These are phyloP conservation scores for Fistulinella prunicolor DNA, from an alignment of 768 basidiomycete genomes.

Conservation along the genomic window DNA sequence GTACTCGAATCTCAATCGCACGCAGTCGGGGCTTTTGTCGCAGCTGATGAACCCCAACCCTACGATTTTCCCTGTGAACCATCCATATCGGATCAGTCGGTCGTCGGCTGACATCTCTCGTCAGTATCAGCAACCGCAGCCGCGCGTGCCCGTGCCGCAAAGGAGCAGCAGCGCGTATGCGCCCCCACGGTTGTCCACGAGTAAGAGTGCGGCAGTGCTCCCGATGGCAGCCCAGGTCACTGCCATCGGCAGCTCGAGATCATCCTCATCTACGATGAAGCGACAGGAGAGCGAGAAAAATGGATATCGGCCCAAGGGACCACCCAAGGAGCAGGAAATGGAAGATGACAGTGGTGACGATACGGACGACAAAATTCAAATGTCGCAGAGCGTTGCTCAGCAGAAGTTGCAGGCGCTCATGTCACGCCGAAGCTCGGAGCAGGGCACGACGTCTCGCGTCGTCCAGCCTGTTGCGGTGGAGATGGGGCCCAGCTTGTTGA, in stretches of 20 bases:
- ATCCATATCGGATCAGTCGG: conserved; percentile 55
- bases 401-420: conserved; percentile 60
- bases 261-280: conserved; percentile 20
- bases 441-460: conserved; percentile 17
- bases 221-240: conserved; percentile 55
- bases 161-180: conserved; percentile 29
- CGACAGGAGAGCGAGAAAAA: conserved; percentile 30
- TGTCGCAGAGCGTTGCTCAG: conserved; percentile 69
- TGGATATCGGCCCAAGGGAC: conserved; percentile 62
- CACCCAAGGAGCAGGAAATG: conserved; percentile 62
- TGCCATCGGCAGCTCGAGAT: conserved; percentile 32
- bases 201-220: conserved; percentile 57
- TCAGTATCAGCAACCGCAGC: conserved; percentile 23
- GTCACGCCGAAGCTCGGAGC: conserved; percentile 41
- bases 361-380: conserved; percentile 47
- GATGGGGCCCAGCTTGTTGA: conserved; percentile 20
- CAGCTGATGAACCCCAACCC: conserved; percentile 74
- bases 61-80: conserved; percentile 51
- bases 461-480: conserved; percentile 18
- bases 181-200: conserved; percentile 41
- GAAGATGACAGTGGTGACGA: conserved; percentile 61
- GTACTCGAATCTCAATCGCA: conserved; percentile 56
- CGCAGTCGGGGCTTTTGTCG: conserved; percentile 57
- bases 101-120: conserved; percentile 45
- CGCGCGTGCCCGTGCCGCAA: conserved; percentile 23